Evolutionary conservation across 768 basidiomycete genomes (phyloP).

Genomic region (Boletus sp.): DNA sequence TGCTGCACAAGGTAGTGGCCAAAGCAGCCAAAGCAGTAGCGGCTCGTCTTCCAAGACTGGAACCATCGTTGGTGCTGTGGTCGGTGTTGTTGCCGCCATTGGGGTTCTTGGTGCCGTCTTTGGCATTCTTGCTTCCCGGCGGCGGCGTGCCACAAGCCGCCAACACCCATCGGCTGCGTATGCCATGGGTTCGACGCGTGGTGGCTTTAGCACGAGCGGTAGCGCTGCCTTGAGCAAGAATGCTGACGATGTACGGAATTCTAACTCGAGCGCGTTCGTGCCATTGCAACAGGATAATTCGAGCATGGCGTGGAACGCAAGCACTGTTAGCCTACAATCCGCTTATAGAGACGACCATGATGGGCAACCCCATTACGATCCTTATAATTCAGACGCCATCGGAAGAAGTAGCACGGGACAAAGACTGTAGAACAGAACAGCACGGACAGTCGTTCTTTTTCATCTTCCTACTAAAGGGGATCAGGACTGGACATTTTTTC

Average conservation of each 20-base stretch:
- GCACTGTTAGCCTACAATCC: slow-evolving; percentile 43
- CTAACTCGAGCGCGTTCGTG: slow-evolving; percentile 68
- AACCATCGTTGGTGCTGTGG: slow-evolving; percentile 26
- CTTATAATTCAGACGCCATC: slow-evolving; percentile 22
- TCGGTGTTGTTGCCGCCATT: slow-evolving; percentile 31
- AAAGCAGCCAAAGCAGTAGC: slow-evolving; percentile 8
- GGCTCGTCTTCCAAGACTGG: slow-evolving; percentile 26
- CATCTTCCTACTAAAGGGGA: background rate
- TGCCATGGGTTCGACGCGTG: slow-evolving; percentile 35
- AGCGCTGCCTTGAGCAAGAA: slow-evolving; percentile 19
- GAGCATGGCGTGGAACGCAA: slow-evolving; percentile 58
- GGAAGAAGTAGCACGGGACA: slow-evolving; percentile 27
- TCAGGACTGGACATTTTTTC: slow-evolving; percentile 9
- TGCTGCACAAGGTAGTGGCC: slow-evolving; percentile 36
- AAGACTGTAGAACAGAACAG: slow-evolving; percentile 20
- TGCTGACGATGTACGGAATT: slow-evolving; percentile 35
- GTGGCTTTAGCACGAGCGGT: slow-evolving; percentile 28
- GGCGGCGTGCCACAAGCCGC: slow-evolving; percentile 42
- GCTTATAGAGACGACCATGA: slow-evolving; percentile 36
- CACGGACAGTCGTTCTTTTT: background rate
- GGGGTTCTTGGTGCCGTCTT: slow-evolving; percentile 29
- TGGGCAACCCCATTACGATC: slow-evolving; percentile 22
- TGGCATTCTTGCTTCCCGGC: slow-evolving; percentile 50
- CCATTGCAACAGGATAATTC: slow-evolving; percentile 64
- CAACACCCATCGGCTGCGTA: slow-evolving; percentile 34